phyloP scores from a whole-genome alignment of 495 filamentous ascomycete genomes.

The Podospora conica region DNA sequence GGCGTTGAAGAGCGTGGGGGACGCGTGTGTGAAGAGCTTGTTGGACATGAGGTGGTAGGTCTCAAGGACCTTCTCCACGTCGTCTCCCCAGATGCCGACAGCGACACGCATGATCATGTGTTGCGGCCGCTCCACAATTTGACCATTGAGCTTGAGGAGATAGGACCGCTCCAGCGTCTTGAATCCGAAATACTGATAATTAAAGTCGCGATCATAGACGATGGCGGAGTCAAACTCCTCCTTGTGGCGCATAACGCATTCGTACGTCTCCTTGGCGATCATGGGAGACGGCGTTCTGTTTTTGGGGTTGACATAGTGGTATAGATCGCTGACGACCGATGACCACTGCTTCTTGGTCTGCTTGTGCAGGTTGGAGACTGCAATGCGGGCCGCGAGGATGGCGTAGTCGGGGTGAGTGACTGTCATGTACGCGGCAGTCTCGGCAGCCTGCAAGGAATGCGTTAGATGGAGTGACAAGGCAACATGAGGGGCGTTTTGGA shows the following conservation, averaged over 20 bases:
- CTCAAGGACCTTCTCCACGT: conserved; percentile 90
- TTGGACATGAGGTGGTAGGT: conserved; percentile 97
- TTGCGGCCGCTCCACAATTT: conserved; percentile 92
- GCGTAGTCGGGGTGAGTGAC: conserved; percentile 98
- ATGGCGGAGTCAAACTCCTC: conserved; percentile 98
- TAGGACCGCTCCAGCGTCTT: conserved; percentile 98
- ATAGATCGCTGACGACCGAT: conserved; percentile 83
- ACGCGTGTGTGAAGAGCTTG: conserved; percentile 97
- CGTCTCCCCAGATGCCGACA: conserved; percentile 90
- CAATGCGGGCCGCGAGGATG: conserved; percentile 96
- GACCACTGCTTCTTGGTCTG: conserved; percentile 99
- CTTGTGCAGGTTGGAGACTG: conserved; percentile 98
- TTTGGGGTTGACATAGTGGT: conserved; percentile 95
- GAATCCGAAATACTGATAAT: conserved; percentile 99
- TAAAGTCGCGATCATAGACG: conserved; percentile 98
- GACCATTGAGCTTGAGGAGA: conserved; percentile 83
- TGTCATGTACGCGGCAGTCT: conserved; percentile 99
- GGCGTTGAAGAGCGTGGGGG: conserved; percentile 95
- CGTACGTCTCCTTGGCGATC: conserved; percentile 84
- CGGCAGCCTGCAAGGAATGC: conserved; percentile 64
- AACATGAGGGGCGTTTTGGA: background rate
- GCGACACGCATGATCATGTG: conserved; percentile 99
- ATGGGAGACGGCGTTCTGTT: conserved; percentile 79
- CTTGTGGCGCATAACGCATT: conserved; percentile 87
- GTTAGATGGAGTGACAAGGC: background rate